Base-by-base conservation (phyloP, 768 basidiomycete genomes). In the Xerocomus brunneocitrinus region DNA sequence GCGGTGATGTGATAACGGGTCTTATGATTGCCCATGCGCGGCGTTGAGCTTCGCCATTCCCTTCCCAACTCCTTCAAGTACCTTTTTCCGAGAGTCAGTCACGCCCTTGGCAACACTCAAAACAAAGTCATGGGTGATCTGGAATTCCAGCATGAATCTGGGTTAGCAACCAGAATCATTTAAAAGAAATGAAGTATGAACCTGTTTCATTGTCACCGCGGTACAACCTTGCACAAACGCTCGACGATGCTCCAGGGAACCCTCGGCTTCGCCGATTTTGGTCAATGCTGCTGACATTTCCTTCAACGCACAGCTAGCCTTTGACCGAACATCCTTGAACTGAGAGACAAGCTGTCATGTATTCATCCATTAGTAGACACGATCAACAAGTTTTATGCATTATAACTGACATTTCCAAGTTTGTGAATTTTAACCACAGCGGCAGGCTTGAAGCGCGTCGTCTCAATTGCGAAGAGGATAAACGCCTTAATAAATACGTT, bases 341-440 rank as follows among this genome's bases (percentile, higher is more conserved):
- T 74, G 82, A 41, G 83, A 72, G 36, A 81, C 82, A 49, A 91
- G 76, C 89, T 91, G 52, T 27, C 51, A 25, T n/a, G 25, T 25
- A 50, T 63, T 32, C 50, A 14, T 34, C 19, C 32, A 25, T 51
- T 24, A 58, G 43, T 32, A 50, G 8, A 47, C 19, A 54, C 32
- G 25, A 13, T 28, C 41, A 32, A 30, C 35, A 40, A 32, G 10
- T 22, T 44, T 24, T 5, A 25, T 36, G 34, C 13, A 25, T 24
- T 32, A 49, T 48, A 24, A 74, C 83, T 60, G 63, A 91, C 89
- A 56, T 75, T 74, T 41, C 86, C 84, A 42, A 88, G 79, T 65
- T 86, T 91, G 67, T 91, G 79, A 36, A 81, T 75, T 65, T 89
- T 90, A 39, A 85, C 78, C 16, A 87, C 75, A 0, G 85, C 80